Conservation (phyloP, 441 rosid species). For the Jatropha podagrica region DNA sequence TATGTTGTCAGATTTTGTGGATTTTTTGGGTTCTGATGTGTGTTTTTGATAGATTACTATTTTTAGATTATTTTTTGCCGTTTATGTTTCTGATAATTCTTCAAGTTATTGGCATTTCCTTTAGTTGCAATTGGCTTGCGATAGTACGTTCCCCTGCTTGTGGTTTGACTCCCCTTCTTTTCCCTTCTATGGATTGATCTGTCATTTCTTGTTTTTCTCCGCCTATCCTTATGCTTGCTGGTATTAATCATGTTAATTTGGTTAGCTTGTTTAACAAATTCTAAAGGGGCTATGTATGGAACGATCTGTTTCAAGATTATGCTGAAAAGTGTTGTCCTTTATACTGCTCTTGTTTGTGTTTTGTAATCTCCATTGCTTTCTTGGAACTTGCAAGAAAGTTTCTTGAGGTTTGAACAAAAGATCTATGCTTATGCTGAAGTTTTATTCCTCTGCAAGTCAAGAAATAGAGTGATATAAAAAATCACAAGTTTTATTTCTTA, state of each 20-base stretch:
- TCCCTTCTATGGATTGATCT: background rate
- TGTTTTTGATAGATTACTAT: slow-evolving; percentile 1
- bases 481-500: too few relatives aligned
- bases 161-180: background rate
- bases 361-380: background rate
- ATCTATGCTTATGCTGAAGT: too few relatives aligned
- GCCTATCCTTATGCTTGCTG: background rate
- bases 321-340: background rate
- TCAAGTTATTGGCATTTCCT: background rate
- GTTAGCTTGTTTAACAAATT: background rate
- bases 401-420: too few relatives aligned
- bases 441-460: too few relatives aligned
- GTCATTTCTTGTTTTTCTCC: background rate
- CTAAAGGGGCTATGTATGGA: background rate
- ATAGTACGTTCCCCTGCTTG: background rate
- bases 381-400: too few relatives aligned
- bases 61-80: background rate
- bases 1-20: background rate
- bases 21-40: background rate
- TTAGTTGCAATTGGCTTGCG: background rate
- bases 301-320: background rate
- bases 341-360: background rate
- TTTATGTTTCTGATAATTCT: slow-evolving; percentile 10
- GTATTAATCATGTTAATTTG: background rate
- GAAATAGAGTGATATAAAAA: too few relatives aligned